These are phyloP conservation scores for Claviceps purpurea DNA, from an alignment of 2,329 filamentous ascomycete species.

Conservation along the genomic window DNA sequence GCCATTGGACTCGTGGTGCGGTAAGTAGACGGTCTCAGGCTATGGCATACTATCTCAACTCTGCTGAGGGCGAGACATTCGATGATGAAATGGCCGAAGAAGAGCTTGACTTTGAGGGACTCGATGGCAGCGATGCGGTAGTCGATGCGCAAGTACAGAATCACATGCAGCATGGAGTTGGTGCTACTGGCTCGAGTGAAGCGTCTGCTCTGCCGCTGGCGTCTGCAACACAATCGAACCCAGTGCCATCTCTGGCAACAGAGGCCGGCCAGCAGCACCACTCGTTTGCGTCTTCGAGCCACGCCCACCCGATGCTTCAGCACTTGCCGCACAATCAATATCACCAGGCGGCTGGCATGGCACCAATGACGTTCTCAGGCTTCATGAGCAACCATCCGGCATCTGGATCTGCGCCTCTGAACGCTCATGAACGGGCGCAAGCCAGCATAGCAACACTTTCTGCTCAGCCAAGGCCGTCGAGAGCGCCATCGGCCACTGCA, in stretches of 20 bases:
- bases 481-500: slow-evolving; percentile 6
- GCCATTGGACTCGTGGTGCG: slow-evolving; percentile 6
- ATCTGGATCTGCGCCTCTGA: slow-evolving; percentile 9
- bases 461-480: slow-evolving; percentile 10
- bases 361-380: slow-evolving; percentile 13
- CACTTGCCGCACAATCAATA: slow-evolving; percentile 7
- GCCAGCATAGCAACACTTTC: slow-evolving; percentile 19
- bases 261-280: slow-evolving; percentile 12
- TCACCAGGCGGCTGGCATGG: slow-evolving; percentile 7
- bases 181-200: background rate
- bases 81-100: slow-evolving; percentile 31
- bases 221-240: slow-evolving; percentile 12
- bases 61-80: slow-evolving; percentile 20
- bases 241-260: slow-evolving; percentile 16
- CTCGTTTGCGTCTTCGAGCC: slow-evolving; percentile 10
- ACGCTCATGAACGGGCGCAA: slow-evolving; percentile 10
- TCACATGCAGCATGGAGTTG: slow-evolving; percentile 1
- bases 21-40: slow-evolving; percentile 7
- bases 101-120: slow-evolving; percentile 29
- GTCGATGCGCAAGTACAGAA: slow-evolving; percentile 20
- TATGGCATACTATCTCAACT: slow-evolving; percentile 10
- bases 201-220: background rate
- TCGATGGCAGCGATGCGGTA: slow-evolving; percentile 26
- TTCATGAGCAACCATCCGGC: slow-evolving; percentile 17
- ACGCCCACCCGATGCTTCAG: slow-evolving; percentile 9